Evolutionary conservation across 306 rosid genomes (phyloP), one percentile per base, ranked within the genome.

Genomic region (Benincasa hispida): DNA sequence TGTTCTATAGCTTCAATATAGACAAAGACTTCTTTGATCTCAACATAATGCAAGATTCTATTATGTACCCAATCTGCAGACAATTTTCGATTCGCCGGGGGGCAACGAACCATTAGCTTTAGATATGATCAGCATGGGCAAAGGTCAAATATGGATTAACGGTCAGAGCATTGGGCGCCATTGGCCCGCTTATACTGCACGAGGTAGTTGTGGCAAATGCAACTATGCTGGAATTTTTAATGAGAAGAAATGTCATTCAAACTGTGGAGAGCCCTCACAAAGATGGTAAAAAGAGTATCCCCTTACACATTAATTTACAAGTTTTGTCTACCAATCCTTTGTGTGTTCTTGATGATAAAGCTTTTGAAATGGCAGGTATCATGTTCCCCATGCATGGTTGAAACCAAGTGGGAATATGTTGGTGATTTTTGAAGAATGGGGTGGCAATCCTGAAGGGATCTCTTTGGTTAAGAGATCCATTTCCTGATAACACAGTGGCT

Each of bases 61-160:
- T 50, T 50, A 22, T 21, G 19, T 74, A 14, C 13, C 6, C 28
- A 79, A 76, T 85, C 57, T 80, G 54, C 85, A 92, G 98, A 80
- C 93, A 32, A 86, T 80, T 67, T 91, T 93, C 25, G 81, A 76
- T 55, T 83, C 96, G 34, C 98, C 97, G 19, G 77, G 58, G 55
- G 96, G 94, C 55, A 77, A 86, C 73, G 92, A 82, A 51, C 96
- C 97, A 54, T 77, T 91, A 69, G 97, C 98, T 77, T 87, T 93
- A 75, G 98, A 93, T 69, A 89, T 91, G 98, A 86, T 84, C 68
- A 84, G 86, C 88, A 93, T 93, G 98, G 96, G 96, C 79, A 93
- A 93, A 69, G 98, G 98, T 68, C 88, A 91, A 74, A 82, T 90
- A 58, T 93, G 98, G 98, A 79, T 93, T 35, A 93, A 93, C 25